Conservation (phyloP, 441 rosid species). For the Euphorbia celastroides region DNA sequence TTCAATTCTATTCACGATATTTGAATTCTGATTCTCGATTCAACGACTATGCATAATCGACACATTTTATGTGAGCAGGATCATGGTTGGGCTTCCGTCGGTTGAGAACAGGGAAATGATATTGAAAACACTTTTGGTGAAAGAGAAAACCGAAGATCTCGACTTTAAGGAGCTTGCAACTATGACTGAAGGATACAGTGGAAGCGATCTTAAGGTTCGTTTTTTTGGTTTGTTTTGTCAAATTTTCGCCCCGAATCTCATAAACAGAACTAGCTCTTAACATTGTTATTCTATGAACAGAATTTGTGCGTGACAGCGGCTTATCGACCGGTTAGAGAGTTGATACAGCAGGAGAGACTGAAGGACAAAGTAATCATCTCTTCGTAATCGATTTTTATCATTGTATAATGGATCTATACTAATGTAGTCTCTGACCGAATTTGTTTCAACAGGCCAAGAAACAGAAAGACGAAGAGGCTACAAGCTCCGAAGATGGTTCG, state of each 20-base stretch:
- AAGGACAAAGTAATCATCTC: slow-evolving; percentile 52
- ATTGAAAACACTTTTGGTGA: too few species aligned
- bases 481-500: slow-evolving; percentile 42
- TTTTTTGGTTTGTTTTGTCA: too few species aligned
- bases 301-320: slow-evolving; percentile 90
- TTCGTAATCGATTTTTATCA: neutral
- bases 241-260: slow-evolving; percentile 16
- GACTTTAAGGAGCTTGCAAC: too few species aligned
- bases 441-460: slow-evolving; percentile 38
- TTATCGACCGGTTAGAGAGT: slow-evolving; percentile 89
- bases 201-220: too few species aligned
- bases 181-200: too few species aligned
- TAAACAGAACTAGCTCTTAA: slow-evolving; percentile 33
- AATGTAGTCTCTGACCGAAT: neutral
- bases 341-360: slow-evolving; percentile 70
- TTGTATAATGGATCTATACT: neutral
- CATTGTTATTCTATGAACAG: slow-evolving; percentile 27
- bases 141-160: too few species aligned
- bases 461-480: slow-evolving; percentile 49
- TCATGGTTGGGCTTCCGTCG: too few species aligned
- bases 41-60: too few species aligned
- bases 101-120: too few species aligned
- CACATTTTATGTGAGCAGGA: too few species aligned
- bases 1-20: too few species aligned
- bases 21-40: too few species aligned